Evolutionary conservation across 306 rosid genomes (phyloP).

Genomic region (Quercus suber): DNA sequence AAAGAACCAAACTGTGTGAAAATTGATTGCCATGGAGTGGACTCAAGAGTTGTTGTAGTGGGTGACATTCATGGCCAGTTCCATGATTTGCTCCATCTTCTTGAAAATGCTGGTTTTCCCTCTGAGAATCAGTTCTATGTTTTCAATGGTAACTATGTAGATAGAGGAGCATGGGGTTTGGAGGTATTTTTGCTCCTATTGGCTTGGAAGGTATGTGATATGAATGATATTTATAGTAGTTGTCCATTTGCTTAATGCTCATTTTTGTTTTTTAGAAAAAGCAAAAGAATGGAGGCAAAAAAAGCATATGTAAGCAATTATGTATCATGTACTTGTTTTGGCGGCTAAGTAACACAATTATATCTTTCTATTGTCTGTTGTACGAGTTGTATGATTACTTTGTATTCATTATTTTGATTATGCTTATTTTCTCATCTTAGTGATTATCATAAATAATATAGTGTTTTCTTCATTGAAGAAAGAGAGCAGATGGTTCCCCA

Average conservation of each 20-base stretch:
- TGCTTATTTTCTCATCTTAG: not conserved
- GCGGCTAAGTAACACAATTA: not conserved
- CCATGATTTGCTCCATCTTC: conserved; percentile 64
- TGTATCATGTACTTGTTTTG: conserved; percentile 2
- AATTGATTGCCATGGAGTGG: conserved; percentile 59
- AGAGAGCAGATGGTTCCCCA: not conserved
- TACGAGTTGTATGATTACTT: not conserved
- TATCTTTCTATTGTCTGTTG: not conserved
- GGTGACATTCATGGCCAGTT: conserved; percentile 86
- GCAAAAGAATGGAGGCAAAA: not conserved
- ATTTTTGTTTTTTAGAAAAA: not conserved
- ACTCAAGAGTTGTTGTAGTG: conserved; percentile 70
- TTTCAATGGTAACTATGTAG: conserved; percentile 85
- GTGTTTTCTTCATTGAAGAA: not conserved
- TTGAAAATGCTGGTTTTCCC: conserved; percentile 62
- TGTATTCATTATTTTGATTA: not conserved
- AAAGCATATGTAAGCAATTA: not conserved
- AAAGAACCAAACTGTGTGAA: conserved; percentile 77
- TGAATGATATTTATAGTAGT: not conserved
- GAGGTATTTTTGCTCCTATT: conserved; percentile 79
- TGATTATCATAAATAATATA: not conserved
- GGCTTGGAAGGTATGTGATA: conserved; percentile 84
- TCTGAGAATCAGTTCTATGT: conserved; percentile 72
- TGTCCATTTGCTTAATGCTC: not conserved
- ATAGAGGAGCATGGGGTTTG: conserved; percentile 77